phyloP scores from a whole-genome alignment of 75 land plant genomes.

The Selaginella moellendorffii region DNA sequence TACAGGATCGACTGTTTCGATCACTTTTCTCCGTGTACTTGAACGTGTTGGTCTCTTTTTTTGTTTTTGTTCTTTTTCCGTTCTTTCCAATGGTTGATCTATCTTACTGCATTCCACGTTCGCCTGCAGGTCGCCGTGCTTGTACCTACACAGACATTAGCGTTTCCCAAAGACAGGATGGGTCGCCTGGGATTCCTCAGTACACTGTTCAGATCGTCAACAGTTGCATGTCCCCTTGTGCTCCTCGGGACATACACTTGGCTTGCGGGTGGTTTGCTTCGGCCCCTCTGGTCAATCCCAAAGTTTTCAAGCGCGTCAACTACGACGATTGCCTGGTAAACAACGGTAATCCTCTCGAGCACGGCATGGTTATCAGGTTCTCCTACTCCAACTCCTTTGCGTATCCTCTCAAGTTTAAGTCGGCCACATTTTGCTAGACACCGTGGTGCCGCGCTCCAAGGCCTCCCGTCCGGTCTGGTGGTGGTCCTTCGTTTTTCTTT shows the following conservation, averaged over 20 bases:
- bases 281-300: slow-evolving; percentile 1
- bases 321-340: slow-evolving; percentile 52
- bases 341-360: slow-evolving; percentile 33
- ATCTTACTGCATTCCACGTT: background rate
- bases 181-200: slow-evolving; percentile 10
- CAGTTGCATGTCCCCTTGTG: slow-evolving; percentile 10
- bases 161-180: slow-evolving; percentile 13
- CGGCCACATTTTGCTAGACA: slow-evolving; percentile 45
- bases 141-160: slow-evolving; percentile 8
- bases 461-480: background rate
- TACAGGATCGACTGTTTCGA: no score
- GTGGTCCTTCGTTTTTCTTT: no score
- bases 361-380: slow-evolving; percentile 34
- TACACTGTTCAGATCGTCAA: slow-evolving; percentile 18
- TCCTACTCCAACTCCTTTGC: slow-evolving; percentile 45
- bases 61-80: no score
- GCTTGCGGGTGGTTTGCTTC: slow-evolving; percentile 2
- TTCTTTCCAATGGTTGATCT: background rate
- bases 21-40: background rate
- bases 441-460: background rate
- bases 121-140: background rate
- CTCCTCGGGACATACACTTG: background rate
- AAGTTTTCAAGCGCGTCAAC: slow-evolving; percentile 30
- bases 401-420: slow-evolving; percentile 44
- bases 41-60: background rate